A percentile compares a stretch with the other conserved stretches of the same genome.
Conservation (phyloP, 2,329 filamentous ascomycete genomes). For the Fusarium agapanthi region DNA sequence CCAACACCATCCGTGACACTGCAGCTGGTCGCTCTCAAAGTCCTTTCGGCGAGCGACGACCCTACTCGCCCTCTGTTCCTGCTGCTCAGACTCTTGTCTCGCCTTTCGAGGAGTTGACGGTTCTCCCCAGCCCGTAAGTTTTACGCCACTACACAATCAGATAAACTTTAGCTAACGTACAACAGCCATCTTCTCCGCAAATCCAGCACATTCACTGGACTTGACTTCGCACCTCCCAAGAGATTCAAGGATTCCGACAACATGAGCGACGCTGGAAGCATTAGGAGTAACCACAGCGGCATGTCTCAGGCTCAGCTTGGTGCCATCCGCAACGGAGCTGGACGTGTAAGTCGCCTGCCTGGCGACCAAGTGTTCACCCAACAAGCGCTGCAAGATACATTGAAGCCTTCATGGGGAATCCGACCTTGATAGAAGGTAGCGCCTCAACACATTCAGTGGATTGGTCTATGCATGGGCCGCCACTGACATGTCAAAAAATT, state of each 20-base stretch:
- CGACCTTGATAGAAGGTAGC: constrained; percentile 49
- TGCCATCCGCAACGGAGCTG: constrained; percentile 82
- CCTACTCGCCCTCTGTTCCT: constrained; percentile 79
- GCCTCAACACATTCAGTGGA: constrained; percentile 1
- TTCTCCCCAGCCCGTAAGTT: constrained; percentile 91
- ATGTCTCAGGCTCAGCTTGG: constrained; percentile 75
- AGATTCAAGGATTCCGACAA: constrained; percentile 72
- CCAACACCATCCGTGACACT: constrained; percentile 70
- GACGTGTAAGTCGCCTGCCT: constrained; percentile 85
- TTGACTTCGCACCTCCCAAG: constrained; percentile 83
- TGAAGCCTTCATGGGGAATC: constrained; percentile 69
- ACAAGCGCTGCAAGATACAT: constrained; percentile 68
- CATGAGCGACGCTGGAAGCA: constrained; percentile 73
- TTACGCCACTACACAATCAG: background rate
- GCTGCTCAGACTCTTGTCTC: constrained; percentile 81
- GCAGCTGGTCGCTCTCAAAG: constrained; percentile 74
- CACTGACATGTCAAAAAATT: constrained; percentile 9
- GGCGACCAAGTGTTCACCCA: constrained; percentile 82
- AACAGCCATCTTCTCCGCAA: constrained; percentile 76
- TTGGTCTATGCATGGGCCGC: constrained; percentile 1
- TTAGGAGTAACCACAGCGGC: constrained; percentile 72
- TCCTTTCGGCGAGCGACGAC: constrained; percentile 69
- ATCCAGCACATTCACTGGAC: constrained; percentile 77
- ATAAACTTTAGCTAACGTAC: constrained; percentile 38
- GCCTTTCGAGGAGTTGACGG: constrained; percentile 85